A percentile compares a stretch with the other conserved stretches of the same genome.
These are phyloP conservation scores for Aureobasidium lini DNA, from an alignment of 2,329 filamentous ascomycete species.

Conservation along the genomic window DNA sequence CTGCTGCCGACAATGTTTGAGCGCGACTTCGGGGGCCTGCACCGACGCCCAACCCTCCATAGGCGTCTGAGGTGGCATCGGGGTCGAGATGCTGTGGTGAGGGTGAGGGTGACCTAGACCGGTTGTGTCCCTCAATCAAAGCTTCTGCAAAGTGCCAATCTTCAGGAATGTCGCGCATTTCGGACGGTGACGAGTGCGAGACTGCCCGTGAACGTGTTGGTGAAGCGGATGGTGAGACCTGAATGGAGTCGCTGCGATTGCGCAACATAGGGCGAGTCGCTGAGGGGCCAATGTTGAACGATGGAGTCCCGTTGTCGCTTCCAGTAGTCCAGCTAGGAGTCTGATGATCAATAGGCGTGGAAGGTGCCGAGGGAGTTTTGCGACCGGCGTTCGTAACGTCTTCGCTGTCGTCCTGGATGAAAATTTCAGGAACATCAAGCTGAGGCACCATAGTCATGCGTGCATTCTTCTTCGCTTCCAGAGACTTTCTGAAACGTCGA, in stretches of 20 bases:
- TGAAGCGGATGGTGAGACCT: slow-evolving; percentile 20
- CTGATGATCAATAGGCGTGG: slow-evolving; percentile 21
- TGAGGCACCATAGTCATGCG: slow-evolving; percentile 73
- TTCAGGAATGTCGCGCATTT: slow-evolving; percentile 1
- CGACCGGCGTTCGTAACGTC: slow-evolving; percentile 19
- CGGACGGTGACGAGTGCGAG: neutral
- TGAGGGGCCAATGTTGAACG: slow-evolving; percentile 14
- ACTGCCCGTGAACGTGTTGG: slow-evolving; percentile 17
- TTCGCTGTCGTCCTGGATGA: slow-evolving; percentile 68
- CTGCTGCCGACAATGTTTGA: neutral
- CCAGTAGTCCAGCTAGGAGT: slow-evolving; percentile 29
- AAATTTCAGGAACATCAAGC: slow-evolving; percentile 68
- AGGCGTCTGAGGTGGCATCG: neutral
- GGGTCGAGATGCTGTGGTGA: slow-evolving; percentile 6
- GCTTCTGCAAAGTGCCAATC: slow-evolving; percentile 13
- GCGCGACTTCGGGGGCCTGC: neutral
- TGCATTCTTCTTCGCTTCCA: slow-evolving; percentile 61
- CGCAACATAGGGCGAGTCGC: neutral
- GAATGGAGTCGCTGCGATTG: slow-evolving; percentile 23
- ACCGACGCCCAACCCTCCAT: slow-evolving; percentile 3
- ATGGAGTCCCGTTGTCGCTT: slow-evolving; percentile 21
- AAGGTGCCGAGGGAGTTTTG: slow-evolving; percentile 21
- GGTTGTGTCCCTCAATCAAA: slow-evolving; percentile 13
- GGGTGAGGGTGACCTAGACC: slow-evolving; percentile 20
- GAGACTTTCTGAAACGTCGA: slow-evolving; percentile 67